Evolutionary conservation across 2,329 filamentous ascomycete species (phyloP).

Genomic region (Pseudomassariella vexata): DNA sequence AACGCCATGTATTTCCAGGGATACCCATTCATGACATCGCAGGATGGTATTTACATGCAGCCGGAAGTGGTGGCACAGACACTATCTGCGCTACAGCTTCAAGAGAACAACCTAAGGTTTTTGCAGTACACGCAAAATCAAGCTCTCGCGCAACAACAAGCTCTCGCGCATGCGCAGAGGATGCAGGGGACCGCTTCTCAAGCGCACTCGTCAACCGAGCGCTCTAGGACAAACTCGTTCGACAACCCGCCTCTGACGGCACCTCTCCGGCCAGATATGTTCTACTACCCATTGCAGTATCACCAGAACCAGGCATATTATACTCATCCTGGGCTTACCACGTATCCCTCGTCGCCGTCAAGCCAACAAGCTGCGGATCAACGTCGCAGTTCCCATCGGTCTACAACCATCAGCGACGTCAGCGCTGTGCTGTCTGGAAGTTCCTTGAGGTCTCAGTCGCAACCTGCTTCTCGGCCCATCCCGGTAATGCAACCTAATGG

Average conservation of each 20-base stretch:
- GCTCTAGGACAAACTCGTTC: constrained; percentile 58
- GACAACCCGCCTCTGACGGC: constrained; percentile 56
- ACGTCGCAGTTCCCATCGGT: constrained; percentile 51
- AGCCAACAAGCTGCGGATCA: constrained; percentile 42
- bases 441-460: constrained; percentile 60
- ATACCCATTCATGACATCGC: constrained; percentile 36
- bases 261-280: constrained; percentile 52
- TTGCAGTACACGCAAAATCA: constrained; percentile 42
- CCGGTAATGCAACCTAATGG: constrained; percentile 23
- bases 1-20: constrained; percentile 32
- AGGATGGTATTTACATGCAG: constrained; percentile 45
- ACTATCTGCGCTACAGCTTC: constrained; percentile 38
- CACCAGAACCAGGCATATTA: constrained; percentile 36
- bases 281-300: constrained; percentile 41
- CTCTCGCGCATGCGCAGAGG: constrained; percentile 36
- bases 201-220: constrained; percentile 34
- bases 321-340: constrained; percentile 41
- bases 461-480: constrained; percentile 49
- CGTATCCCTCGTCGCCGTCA: constrained; percentile 53
- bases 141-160: constrained; percentile 36
- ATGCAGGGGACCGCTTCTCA: constrained; percentile 29
- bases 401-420: constrained; percentile 42
- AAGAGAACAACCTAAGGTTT: constrained; percentile 38
- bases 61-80: constrained; percentile 34
- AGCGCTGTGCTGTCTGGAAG: constrained; percentile 42